Evolutionary conservation across 2,329 filamentous ascomycete genomes (phyloP).

Genomic region (Talaromyces funiculosus): DNA sequence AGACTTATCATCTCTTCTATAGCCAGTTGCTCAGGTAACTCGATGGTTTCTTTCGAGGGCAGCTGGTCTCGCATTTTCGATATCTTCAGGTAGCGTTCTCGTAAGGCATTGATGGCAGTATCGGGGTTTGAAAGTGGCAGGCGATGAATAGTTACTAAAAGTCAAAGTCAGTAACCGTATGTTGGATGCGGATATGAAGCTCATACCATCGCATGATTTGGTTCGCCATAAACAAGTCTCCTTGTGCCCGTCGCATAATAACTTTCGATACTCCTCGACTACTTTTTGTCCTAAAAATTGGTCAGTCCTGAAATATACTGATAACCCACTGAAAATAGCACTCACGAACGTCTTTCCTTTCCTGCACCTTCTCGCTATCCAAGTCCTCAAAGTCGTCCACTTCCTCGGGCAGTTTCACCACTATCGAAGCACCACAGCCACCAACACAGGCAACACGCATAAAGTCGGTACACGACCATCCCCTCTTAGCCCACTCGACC

Average conservation of each 20-base stretch:
- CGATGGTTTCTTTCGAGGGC: slow-evolving; percentile 26
- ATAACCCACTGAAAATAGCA: slow-evolving; percentile 12
- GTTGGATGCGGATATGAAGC: neutral
- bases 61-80: slow-evolving; percentile 33
- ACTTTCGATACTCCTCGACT: slow-evolving; percentile 66
- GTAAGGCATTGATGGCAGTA: slow-evolving; percentile 53
- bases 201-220: slow-evolving; percentile 74
- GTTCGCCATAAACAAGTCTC: slow-evolving; percentile 81
- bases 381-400: slow-evolving; percentile 51
- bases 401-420: slow-evolving; percentile 69
- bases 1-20: slow-evolving; percentile 26
- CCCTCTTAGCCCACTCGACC: slow-evolving; percentile 88
- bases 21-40: slow-evolving; percentile 28
- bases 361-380: slow-evolving; percentile 37
- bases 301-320: neutral
- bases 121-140: slow-evolving; percentile 59
- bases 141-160: slow-evolving; percentile 57
- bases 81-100: slow-evolving; percentile 58
- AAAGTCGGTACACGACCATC: slow-evolving; percentile 78
- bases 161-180: slow-evolving; percentile 16
- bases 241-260: slow-evolving; percentile 70
- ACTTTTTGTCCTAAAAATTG: slow-evolving; percentile 53
- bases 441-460: slow-evolving; percentile 78
- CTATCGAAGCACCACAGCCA: slow-evolving; percentile 75
- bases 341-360: slow-evolving; percentile 40